Percentiles rank a stretch among this genome's conserved stretches.
Evolutionary conservation across 2,329 filamentous ascomycete species (phyloP).

Genomic region (Malbranchea zuffiana): DNA sequence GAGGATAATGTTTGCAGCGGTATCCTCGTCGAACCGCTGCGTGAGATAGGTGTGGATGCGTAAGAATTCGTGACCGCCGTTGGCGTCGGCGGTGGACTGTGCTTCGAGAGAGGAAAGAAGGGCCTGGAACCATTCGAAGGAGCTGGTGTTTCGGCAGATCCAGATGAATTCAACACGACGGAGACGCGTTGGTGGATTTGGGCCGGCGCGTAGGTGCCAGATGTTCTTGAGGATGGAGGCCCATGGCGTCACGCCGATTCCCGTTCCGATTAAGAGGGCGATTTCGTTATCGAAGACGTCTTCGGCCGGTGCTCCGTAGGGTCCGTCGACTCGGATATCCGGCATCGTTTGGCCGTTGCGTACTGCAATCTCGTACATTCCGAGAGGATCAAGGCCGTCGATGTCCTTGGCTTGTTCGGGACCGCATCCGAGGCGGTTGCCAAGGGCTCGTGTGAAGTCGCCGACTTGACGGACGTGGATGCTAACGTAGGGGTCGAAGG

Average conservation of each 20-base stretch:
- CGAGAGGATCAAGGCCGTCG: slow-evolving; percentile 79
- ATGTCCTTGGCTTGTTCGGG: slow-evolving; percentile 78
- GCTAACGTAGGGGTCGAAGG: slow-evolving; percentile 87
- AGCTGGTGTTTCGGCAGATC: slow-evolving; percentile 91
- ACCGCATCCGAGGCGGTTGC: slow-evolving; percentile 87
- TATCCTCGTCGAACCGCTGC: slow-evolving; percentile 82
- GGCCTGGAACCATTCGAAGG: slow-evolving; percentile 98
- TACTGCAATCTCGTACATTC: slow-evolving; percentile 95
- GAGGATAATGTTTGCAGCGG: slow-evolving; percentile 89
- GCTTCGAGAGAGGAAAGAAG: slow-evolving; percentile 81
- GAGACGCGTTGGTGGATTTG: slow-evolving; percentile 79
- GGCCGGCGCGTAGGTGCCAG: slow-evolving; percentile 84
- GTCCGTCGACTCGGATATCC: slow-evolving; percentile 76
- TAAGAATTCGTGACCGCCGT: slow-evolving; percentile 60
- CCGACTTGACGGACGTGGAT: slow-evolving; percentile 93
- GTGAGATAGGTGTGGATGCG: slow-evolving; percentile 98
- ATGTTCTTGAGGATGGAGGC: slow-evolving; percentile 92
- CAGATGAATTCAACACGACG: slow-evolving; percentile 97
- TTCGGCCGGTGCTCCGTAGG: slow-evolving; percentile 92
- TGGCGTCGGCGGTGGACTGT: slow-evolving; percentile 62
- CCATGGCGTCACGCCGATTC: slow-evolving; percentile 79
- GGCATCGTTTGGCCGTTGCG: slow-evolving; percentile 93
- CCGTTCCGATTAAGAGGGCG: slow-evolving; percentile 66
- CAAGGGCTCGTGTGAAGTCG: slow-evolving; percentile 90
- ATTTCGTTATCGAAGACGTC: slow-evolving; percentile 93